Conservation (phyloP, 1,284 basidiomycete genomes). For the Trichosporon asahii region DNA sequence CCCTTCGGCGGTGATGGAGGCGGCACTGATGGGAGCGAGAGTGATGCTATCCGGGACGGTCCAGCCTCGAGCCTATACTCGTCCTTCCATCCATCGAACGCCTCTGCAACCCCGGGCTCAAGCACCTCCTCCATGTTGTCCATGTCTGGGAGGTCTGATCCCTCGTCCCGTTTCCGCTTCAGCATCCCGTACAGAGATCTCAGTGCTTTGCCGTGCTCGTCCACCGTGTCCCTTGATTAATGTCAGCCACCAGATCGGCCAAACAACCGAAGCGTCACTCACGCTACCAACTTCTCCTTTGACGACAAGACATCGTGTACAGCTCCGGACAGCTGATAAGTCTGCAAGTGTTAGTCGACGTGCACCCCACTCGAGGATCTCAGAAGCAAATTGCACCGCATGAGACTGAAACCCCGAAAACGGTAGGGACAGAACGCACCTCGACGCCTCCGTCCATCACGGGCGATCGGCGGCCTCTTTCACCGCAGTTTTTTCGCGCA, state of each 20-base stretch:
- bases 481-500: slow-evolving; percentile 17
- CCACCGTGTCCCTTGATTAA: slow-evolving; percentile 25
- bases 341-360: slow-evolving; percentile 14
- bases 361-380: background rate
- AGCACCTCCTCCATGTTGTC: slow-evolving; percentile 21
- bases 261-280: slow-evolving; percentile 13
- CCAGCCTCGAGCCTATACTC: slow-evolving; percentile 36
- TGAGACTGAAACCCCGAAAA: background rate
- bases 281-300: slow-evolving; percentile 31
- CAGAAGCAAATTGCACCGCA: background rate
- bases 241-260: slow-evolving; percentile 9
- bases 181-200: slow-evolving; percentile 35
- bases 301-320: slow-evolving; percentile 32
- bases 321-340: slow-evolving; percentile 30
- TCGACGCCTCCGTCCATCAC: slow-evolving; percentile 30
- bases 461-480: slow-evolving; percentile 16
- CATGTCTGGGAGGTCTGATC: slow-evolving; percentile 30
- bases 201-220: slow-evolving; percentile 35
- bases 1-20: slow-evolving; percentile 35
- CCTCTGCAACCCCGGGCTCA: slow-evolving; percentile 22
- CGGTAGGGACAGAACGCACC: slow-evolving; percentile 22
- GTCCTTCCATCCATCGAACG: slow-evolving; percentile 36
- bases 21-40: slow-evolving; percentile 36
- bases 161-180: slow-evolving; percentile 26
- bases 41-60: slow-evolving; percentile 28